Conservation (phyloP, 2,329 filamentous ascomycete genomes). For the Hypoxylon sp. region DNA sequence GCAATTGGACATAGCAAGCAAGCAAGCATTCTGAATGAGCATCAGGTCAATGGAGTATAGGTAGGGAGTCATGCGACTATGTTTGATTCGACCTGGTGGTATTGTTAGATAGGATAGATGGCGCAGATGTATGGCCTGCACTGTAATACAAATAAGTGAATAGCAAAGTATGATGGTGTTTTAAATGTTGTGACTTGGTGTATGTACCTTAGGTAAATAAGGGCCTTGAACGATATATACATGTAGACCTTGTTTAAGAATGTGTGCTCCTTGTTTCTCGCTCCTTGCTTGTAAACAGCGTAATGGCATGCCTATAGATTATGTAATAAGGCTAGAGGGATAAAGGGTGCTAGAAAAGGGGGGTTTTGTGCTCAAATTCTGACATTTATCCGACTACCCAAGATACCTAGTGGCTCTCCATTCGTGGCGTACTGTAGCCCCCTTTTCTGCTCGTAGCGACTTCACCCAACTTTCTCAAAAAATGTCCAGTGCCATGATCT, state of each 20-base stretch:
- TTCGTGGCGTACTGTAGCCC: background rate
- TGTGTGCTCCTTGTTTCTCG: background rate
- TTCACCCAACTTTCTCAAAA: no score
- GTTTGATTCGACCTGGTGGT: conserved; percentile 25
- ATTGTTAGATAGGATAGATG: conserved; percentile 35
- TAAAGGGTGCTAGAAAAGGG: background rate
- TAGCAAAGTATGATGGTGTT: background rate
- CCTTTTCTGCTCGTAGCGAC: no score
- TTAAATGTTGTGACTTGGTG: background rate
- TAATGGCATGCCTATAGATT: background rate
- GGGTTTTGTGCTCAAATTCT: background rate
- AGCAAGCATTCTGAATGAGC: conserved; percentile 35
- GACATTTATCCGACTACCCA: background rate
- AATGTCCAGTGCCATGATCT: background rate
- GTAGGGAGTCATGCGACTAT: conserved; percentile 25
- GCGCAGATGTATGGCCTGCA: conserved; percentile 8
- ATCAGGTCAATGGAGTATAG: conserved; percentile 37
- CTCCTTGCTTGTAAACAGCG: background rate
- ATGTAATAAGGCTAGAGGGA: background rate
- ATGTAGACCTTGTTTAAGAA: background rate
- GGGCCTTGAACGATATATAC: background rate
- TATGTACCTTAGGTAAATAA: background rate
- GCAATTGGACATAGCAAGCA: conserved; percentile 35
- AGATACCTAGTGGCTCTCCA: background rate
- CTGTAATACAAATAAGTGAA: conserved; percentile 31